Base-by-base conservation (phyloP, 495 filamentous ascomycete genomes). In the Aspergillus coremiiformis region DNA sequence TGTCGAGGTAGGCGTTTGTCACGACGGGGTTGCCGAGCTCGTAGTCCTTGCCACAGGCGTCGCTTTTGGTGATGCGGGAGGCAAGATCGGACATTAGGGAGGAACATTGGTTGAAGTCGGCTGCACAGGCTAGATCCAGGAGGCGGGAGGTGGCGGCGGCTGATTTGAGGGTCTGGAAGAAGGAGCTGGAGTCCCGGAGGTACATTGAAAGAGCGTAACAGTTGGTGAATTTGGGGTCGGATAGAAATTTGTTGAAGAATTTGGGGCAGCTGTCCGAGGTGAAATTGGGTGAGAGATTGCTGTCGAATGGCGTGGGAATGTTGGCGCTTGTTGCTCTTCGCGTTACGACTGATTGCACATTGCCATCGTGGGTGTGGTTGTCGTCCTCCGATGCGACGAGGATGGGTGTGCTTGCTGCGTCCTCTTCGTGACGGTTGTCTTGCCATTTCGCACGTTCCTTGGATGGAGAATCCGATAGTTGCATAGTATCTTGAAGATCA, bases 141-240 rank as follows among this genome's bases (percentile, higher is more conserved):
- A 83, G 76, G 50, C 78, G 78, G 1, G 86, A 85, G 49, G 90
- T 84, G 54, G 75, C 65, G 39, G 83, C 65, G 33, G 83, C 66
- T 11, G 83, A 88, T 60, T 71, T 79, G 48, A 84, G 72, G 42
- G 79, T 80, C 53, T 85, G 72, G 72, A 95, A 96, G 75, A 95
- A 93, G 21, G 81, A 82, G 60, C 75, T 78, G 52, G 83, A 86
- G 54, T 84, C 80, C 69, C 84, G 78, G 5, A 93, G 74, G 17
- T 92, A 79, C 35, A 90, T 65, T 6, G 87, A 90, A 21, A 93
- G 66, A 0, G 89, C 85, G 48, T 86, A 78, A 62, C 89, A 95
- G 14, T 76, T 57, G 51, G 76, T 75, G 57, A 90, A 87, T 15
- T 78, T 80, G 15, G 67, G 54, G 55, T 87, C 79, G 23, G 61